These are phyloP conservation scores for Phytophthora idaei DNA, from an alignment of 352 stramenopile species.

Conservation along the genomic window DNA sequence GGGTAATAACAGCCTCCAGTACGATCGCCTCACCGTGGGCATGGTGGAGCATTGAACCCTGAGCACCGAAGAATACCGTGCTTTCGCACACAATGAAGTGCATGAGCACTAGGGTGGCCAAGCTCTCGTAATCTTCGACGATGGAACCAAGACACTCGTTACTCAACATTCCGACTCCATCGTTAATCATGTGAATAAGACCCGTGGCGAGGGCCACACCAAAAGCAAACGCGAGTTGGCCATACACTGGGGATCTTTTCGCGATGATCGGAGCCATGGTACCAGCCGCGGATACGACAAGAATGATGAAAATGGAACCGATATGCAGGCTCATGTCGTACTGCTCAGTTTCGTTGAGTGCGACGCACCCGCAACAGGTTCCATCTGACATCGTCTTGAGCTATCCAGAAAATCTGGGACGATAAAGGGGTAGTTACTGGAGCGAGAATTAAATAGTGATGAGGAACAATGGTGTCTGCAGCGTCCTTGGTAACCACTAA, in stretches of 20 bases:
- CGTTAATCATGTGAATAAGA: conserved; percentile 79
- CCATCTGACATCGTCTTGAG: conserved; percentile 36
- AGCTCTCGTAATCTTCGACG: conserved; percentile 56
- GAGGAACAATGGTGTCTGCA: too few relatives aligned
- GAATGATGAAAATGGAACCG: conserved; percentile 59
- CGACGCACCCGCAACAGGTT: conserved; percentile 50
- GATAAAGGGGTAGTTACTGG: too few relatives aligned
- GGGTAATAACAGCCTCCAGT: conserved; percentile 24
- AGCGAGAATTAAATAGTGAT: too few relatives aligned
- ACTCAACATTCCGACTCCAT: conserved; percentile 59
- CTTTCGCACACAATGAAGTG: conserved; percentile 73
- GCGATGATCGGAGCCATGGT: conserved; percentile 52
- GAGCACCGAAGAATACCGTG: conserved; percentile 50
- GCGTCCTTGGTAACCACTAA: too few relatives aligned
- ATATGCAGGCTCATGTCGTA: conserved; percentile 62
- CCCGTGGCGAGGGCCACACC: conserved; percentile 73
- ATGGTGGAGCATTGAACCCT: conserved; percentile 38
- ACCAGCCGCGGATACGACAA: conserved; percentile 46
- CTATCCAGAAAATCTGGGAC: too few relatives aligned
- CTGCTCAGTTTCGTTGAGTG: conserved; percentile 41
- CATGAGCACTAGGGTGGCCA: conserved; percentile 69
- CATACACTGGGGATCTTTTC: conserved; percentile 39
- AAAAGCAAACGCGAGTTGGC: conserved; percentile 58
- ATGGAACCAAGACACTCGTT: conserved; percentile 59
- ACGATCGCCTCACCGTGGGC: conserved; percentile 22